A percentile compares a stretch with the other conserved stretches of the same genome.
Evolutionary conservation across 768 basidiomycete genomes (phyloP).

Genomic region (Rhodotorula kratochvilovae): DNA sequence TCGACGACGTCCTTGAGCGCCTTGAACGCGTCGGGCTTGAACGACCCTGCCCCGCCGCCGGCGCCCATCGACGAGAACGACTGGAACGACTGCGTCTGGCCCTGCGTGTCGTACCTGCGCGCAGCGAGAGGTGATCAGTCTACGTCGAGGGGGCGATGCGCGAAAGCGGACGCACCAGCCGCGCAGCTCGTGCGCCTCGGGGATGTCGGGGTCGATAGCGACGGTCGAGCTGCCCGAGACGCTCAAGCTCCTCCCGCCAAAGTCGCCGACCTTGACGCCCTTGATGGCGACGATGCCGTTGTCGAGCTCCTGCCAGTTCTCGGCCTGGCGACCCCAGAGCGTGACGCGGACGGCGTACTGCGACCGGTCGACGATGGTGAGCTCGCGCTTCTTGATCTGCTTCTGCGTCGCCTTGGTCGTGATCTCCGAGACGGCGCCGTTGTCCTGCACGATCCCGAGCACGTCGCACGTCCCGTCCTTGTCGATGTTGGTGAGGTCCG

Average conservation of each 20-base stretch:
- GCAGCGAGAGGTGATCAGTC: background rate
- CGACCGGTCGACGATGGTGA: conserved; percentile 80
- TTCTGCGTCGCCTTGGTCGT: conserved; percentile 68
- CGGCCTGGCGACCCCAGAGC: conserved; percentile 93
- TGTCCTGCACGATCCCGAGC: conserved; percentile 77
- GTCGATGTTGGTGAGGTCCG: conserved; percentile 58
- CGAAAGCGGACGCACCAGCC: conserved; percentile 62
- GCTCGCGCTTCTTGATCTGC: conserved; percentile 81
- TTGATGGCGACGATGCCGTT: conserved; percentile 80
- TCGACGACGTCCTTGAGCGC: conserved; percentile 69
- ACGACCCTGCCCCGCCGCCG: conserved; percentile 48
- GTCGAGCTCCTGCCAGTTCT: conserved; percentile 50
- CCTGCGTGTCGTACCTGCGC: conserved; percentile 65
- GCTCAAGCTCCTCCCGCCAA: conserved; percentile 78
- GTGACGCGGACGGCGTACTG: conserved; percentile 75
- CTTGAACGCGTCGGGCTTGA: conserved; percentile 69
- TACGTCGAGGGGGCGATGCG: background rate
- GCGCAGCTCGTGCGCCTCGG: conserved; percentile 74
- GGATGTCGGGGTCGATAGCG: conserved; percentile 83
- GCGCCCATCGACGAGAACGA: conserved; percentile 56
- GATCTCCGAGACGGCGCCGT: conserved; percentile 64
- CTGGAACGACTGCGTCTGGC: conserved; percentile 62
- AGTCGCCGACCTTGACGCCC: conserved; percentile 88
- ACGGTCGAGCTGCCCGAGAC: conserved; percentile 75
- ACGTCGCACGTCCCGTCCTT: conserved; percentile 85